phyloP scores from a whole-genome alignment of 2,329 filamentous ascomycete species.

The Berkeleyomyces rouxiae region DNA sequence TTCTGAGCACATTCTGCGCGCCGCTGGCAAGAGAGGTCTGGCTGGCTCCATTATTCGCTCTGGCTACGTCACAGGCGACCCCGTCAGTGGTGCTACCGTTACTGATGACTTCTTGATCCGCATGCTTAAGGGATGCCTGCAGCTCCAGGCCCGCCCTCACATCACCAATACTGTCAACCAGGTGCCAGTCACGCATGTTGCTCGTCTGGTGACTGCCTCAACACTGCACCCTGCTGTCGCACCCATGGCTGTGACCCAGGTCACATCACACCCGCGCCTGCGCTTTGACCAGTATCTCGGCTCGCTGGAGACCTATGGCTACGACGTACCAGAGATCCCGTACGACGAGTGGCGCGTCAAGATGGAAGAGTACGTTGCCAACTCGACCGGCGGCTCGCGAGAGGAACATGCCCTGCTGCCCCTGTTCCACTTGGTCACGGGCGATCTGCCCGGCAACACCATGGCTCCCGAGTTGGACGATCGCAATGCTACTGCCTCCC shows the following conservation, averaged over 20 bases:
- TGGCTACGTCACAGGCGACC: conserved; percentile 70
- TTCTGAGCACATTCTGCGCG: conserved; percentile 51
- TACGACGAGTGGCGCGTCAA: conserved; percentile 54
- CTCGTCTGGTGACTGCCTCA: conserved; percentile 60
- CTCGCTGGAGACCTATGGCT: conserved; percentile 55
- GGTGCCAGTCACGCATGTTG: conserved; percentile 74
- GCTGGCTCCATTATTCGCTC: conserved; percentile 61
- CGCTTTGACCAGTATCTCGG: conserved; percentile 64
- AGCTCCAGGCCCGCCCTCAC: conserved; percentile 54
- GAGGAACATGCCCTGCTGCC: conserved; percentile 31
- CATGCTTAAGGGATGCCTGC: conserved; percentile 73
- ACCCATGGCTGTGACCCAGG: conserved; percentile 44
- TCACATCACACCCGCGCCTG: conserved; percentile 64
- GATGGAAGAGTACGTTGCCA: conserved; percentile 19
- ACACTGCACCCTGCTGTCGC: conserved; percentile 42
- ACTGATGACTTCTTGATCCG: conserved; percentile 85
- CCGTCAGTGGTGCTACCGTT: conserved; percentile 51
- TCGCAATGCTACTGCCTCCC: conserved; percentile 37
- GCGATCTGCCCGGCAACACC: conserved; percentile 49
- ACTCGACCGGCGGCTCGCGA: conserved; percentile 17
- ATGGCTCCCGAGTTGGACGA: conserved; percentile 54
- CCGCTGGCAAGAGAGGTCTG: conserved; percentile 64
- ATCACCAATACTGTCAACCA: conserved; percentile 81
- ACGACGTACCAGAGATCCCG: conserved; percentile 45
- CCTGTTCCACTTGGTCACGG: conserved; percentile 55